Evolutionary conservation across 2,329 filamentous ascomycete species (phyloP).

Genomic region (Xylariaceae sp.): DNA sequence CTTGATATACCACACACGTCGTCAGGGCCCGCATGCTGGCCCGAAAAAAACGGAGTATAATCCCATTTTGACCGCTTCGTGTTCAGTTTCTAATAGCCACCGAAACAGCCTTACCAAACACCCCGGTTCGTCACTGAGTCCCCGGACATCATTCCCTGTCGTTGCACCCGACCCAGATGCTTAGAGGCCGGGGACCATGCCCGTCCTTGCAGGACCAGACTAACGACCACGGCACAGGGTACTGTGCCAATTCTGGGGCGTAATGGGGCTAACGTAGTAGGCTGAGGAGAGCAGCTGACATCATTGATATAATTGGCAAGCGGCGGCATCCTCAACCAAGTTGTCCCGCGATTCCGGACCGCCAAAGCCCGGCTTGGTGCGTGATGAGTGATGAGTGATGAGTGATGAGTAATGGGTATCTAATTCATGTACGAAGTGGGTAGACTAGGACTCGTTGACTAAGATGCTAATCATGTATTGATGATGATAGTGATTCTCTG

Average conservation of each 20-base stretch:
- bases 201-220: slow-evolving; percentile 11
- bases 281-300: slow-evolving; percentile 22
- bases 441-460: no score
- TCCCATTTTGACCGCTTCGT: slow-evolving; percentile 3
- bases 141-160: not conserved
- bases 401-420: no score
- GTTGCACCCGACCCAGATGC: slow-evolving; percentile 10
- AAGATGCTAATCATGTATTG: no score
- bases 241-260: slow-evolving; percentile 8
- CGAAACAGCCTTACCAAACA: slow-evolving; percentile 14
- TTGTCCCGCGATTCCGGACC: not conserved
- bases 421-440: no score
- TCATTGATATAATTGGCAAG: slow-evolving; percentile 20
- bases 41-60: slow-evolving; percentile 1
- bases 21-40: not conserved
- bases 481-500: no score
- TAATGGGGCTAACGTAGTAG: slow-evolving; percentile 22
- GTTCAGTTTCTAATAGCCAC: not conserved
- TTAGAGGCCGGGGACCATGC: slow-evolving; percentile 13
- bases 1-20: slow-evolving; percentile 22
- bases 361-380: not conserved
- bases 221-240: not conserved
- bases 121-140: slow-evolving; percentile 6
- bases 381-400: no score
- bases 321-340: not conserved